Conservation (phyloP, 2,329 filamentous ascomycete species). For the Microcyclospora pomicola region DNA sequence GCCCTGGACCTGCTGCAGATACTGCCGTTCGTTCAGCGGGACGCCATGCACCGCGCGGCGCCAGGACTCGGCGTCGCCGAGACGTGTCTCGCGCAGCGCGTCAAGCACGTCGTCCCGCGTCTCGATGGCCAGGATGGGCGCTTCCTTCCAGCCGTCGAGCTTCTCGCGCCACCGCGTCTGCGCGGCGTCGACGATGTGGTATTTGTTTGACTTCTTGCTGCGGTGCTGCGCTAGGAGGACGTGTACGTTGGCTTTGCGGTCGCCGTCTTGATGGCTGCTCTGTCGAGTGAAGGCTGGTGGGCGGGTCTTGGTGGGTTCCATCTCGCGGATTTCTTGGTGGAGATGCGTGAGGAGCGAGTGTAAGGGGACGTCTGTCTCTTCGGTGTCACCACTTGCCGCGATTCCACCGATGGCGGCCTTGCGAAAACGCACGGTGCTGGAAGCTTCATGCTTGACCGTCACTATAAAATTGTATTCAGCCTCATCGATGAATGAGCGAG, state of each 20-base stretch:
- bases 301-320: conserved; percentile 41
- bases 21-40: conserved; percentile 64
- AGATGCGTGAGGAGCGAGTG: conserved; percentile 68
- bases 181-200: conserved; percentile 71
- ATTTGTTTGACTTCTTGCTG: conserved; percentile 83
- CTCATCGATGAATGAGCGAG: conserved; percentile 5
- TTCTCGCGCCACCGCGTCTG: conserved; percentile 44
- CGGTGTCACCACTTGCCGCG: conserved; percentile 32
- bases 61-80: conserved; percentile 77
- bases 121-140: conserved; percentile 77
- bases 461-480: conserved; percentile 61
- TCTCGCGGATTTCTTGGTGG: conserved; percentile 66
- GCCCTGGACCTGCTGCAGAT: conserved; percentile 69
- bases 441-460: conserved; percentile 65
- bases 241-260: conserved; percentile 48
- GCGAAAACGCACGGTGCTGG: conserved; percentile 34
- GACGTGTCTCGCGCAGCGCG: conserved; percentile 55
- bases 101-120: conserved; percentile 73
- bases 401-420: conserved; percentile 22
- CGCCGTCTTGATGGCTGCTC: conserved; percentile 25
- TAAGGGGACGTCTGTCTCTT: conserved; percentile 61
- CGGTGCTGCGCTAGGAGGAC: conserved; percentile 72
- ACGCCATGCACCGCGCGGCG: conserved; percentile 64
- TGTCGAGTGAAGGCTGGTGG: conserved; percentile 23
- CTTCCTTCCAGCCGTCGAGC: conserved; percentile 56